Evolutionary conservation across 2,329 filamentous ascomycete species (phyloP), one percentile per base, ranked within the genome.

Genomic region (Teratosphaeria destructans): DNA sequence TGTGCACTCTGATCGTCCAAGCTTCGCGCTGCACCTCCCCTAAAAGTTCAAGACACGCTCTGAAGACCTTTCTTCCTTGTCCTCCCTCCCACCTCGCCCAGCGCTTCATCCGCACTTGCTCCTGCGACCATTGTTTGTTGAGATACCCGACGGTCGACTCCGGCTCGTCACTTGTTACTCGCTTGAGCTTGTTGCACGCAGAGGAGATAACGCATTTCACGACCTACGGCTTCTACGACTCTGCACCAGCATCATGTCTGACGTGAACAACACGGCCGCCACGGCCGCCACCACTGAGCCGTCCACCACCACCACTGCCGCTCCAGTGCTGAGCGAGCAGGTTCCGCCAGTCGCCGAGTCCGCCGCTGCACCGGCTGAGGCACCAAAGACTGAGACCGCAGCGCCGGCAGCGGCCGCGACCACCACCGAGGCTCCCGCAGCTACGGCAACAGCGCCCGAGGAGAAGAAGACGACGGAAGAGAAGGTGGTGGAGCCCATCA

Each of bases 401-500:
- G n/a, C 27, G 56, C 56, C 56, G 19, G 49, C 43, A 47, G 57
- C 59, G n/a, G 56, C 43, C 47, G 29, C 52, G 16, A 37, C 55
- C 23, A 8, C 57, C n/a, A 54, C 76, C 64, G 77, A 78, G 70
- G 73, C 72, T 65, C 75, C 77, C 59, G 52, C 62, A 61, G 56
- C 62, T n/a, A 37, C 62, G 55, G 39, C 62, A 52, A 62, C 59
- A 26, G 59, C 60, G 32, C 53, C 52, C 39, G 49, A 56, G 26
- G 57, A 60, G 56, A 55, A 54, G 37, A 59, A 61, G 35, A 70
- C 69, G 56, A 84, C 70, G 34, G 69, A 67, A 16, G 75, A 78
- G 68, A 77, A 79, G 72, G 74, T 75, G 61, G 72, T 74, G 57
- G 85, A 86, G 77, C 87, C 89, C 63, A 81, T 93, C 63, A 87